These are phyloP conservation scores for Pseudozyma sp. DNA, from an alignment of 1,284 basidiomycete species.

Conservation along the genomic window DNA sequence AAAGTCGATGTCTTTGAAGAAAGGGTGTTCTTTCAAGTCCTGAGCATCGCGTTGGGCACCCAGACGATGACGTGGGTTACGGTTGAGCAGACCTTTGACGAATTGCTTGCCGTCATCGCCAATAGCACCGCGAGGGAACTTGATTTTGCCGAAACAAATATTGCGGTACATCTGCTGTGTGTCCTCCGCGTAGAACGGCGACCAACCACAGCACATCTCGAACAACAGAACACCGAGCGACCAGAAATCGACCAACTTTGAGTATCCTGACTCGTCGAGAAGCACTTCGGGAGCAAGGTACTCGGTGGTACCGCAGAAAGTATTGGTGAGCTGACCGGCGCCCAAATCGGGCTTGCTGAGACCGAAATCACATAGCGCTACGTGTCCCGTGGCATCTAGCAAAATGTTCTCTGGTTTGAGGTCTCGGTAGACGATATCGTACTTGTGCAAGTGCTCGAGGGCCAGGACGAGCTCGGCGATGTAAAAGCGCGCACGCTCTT, in stretches of 20 bases:
- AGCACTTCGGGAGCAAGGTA: conserved; percentile 98
- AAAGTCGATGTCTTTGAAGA: conserved; percentile 83
- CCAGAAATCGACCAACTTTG: conserved; percentile 99
- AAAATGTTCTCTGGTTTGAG: conserved; percentile 98
- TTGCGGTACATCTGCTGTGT: conserved; percentile 99
- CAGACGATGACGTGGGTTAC: conserved; percentile 95
- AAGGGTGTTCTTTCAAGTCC: conserved; percentile 95
- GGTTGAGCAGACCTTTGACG: conserved; percentile 96
- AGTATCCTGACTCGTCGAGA: conserved; percentile 98
- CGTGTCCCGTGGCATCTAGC: conserved; percentile 96
- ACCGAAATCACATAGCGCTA: conserved; percentile 97
- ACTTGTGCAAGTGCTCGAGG: conserved; percentile 93
- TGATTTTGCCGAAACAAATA: conserved; percentile 96
- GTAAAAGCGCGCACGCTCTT: conserved; percentile 92
- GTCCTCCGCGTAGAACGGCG: conserved; percentile 98
- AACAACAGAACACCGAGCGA: conserved; percentile 77
- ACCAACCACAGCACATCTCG: conserved; percentile 98
- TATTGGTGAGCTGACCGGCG: conserved; percentile 94
- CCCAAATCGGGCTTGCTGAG: conserved; percentile 95
- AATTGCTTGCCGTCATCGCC: conserved; percentile 99
- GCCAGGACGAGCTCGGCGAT: conserved; percentile 94
- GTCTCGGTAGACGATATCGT: conserved; percentile 98
- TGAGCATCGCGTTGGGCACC: conserved; percentile 90
- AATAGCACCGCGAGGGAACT: conserved; percentile 96
- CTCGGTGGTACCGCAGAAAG: conserved; percentile 88